These are phyloP conservation scores for Puccinia novopanici DNA, from an alignment of 1,284 basidiomycete species.

Conservation along the genomic window DNA sequence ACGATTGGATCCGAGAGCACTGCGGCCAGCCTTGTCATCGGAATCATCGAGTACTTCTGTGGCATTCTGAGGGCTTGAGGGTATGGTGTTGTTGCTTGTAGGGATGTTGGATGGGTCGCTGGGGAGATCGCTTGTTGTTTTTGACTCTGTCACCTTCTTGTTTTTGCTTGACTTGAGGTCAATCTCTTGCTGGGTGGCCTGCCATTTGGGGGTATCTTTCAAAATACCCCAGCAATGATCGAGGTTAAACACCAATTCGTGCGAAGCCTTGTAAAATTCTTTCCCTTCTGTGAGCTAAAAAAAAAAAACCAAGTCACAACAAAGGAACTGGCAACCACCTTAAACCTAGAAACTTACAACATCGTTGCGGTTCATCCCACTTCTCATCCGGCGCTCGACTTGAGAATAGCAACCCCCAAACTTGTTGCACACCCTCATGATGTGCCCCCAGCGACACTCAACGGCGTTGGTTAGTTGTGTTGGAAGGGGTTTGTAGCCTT, in stretches of 20 bases:
- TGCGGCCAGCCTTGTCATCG: background rate
- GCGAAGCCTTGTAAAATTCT: background rate
- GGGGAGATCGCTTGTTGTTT: background rate
- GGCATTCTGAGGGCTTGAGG: background rate
- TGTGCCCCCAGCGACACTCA: conserved; percentile 17
- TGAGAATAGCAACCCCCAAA: conserved; percentile 2
- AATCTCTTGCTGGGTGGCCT: conserved; percentile 1
- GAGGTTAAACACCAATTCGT: background rate
- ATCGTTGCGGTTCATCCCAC: background rate
- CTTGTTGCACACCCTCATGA: background rate
- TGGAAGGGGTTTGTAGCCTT: background rate
- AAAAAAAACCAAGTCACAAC: background rate
- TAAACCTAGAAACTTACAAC: background rate
- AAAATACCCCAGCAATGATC: conserved; percentile 12
- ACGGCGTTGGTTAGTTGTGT: background rate
- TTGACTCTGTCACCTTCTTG: background rate
- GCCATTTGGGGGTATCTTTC: conserved; percentile 11
- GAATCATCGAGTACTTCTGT: background rate
- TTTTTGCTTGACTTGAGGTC: background rate
- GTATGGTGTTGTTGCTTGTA: no score
- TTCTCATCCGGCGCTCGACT: background rate
- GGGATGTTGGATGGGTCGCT: no score
- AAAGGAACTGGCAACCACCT: background rate
- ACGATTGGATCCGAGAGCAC: background rate
- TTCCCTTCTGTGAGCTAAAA: background rate